Base-by-base conservation (phyloP, 768 basidiomycete genomes). In the Kwoniella sp. region DNA sequence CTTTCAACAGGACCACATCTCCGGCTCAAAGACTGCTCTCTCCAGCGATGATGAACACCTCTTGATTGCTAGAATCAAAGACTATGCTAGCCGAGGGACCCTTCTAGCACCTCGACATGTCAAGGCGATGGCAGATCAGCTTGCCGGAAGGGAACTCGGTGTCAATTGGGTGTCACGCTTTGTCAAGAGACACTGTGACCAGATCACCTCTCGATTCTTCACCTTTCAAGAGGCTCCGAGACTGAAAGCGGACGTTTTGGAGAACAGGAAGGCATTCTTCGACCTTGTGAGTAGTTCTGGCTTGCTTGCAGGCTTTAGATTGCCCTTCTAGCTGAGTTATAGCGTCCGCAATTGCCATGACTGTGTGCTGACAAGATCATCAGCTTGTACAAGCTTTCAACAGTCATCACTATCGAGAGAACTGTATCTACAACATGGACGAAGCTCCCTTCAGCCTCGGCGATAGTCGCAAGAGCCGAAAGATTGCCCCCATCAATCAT, bases 351-450 rank as follows among this genome's bases (percentile, higher is more conserved):
- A n/a, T n/a, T n/a, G n/a, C n/a, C 24, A 36, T 55, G 27, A 37
- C 21, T 25, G 6, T 37, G 19, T 17, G 12, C n/a, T 26, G 8
- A 2, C 33, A 33, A 33, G 33, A 6, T 33, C 33, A 49, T 33
- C 24, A 21, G 22, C 7, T 21, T 17, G 1, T 22, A 30, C 54
- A 66, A 60, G 65, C 65, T 13, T 19, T 9, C 33, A 44, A 55
- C n/a, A n/a, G n/a, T n/a, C n/a, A n/a, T n/a, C n/a, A n/a, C n/a
- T n/a, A n/a, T n/a, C n/a, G n/a, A n/a, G n/a, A n/a, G n/a, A n/a
- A n/a, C n/a, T n/a, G n/a, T 36, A 56, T 66, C 19, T 66, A 60
- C 48, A 66, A 61, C 48, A 66, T 66, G 65, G 65, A 66, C 48
- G 60, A 66, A 30, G n/a, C n/a, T n/a, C n/a, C n/a, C n/a, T 36